Conservation (phyloP, 805 yeast genomes). For the Candida verbasci region DNA sequence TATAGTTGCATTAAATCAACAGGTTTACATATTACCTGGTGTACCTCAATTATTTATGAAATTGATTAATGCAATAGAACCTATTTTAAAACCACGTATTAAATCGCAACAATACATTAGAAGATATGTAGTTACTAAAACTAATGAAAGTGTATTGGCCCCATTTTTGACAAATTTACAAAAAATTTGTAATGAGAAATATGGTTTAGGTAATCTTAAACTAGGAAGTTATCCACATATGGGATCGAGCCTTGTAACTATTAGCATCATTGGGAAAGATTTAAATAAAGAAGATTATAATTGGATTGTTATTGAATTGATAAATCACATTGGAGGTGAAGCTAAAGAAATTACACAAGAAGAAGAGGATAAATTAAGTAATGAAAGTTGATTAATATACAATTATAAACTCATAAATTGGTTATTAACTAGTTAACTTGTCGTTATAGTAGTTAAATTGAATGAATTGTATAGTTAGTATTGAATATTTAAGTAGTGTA, state of each 20-base stretch:
- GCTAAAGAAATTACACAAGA: slow-evolving; percentile 57
- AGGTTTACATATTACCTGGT: slow-evolving; percentile 76
- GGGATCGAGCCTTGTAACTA: slow-evolving; percentile 57
- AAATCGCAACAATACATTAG: slow-evolving; percentile 25
- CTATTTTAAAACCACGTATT: slow-evolving; percentile 23
- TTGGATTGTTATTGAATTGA: slow-evolving; percentile 43
- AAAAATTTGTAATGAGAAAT: slow-evolving; percentile 22
- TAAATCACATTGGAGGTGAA: slow-evolving; percentile 38
- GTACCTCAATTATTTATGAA: slow-evolving; percentile 69
- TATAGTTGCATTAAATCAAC: slow-evolving; percentile 59
- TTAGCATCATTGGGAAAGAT: slow-evolving; percentile 64
- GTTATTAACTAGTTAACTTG: too few species aligned
- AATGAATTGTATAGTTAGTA: too few species aligned
- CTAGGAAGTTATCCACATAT: slow-evolving; percentile 86
- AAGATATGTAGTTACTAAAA: slow-evolving; percentile 56
- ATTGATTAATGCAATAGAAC: slow-evolving; percentile 46
- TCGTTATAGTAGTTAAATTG: too few species aligned
- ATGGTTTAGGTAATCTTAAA: slow-evolving; percentile 43
- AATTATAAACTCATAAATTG: too few species aligned
- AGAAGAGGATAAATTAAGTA: slow-evolving; percentile 49
- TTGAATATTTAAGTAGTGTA: too few species aligned
- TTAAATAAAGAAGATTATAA: slow-evolving; percentile 27
- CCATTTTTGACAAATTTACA: slow-evolving; percentile 56
- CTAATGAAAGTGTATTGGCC: slow-evolving; percentile 67
- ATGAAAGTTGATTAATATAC: too few species aligned